Evolutionary conservation across 306 rosid species (phyloP).

Genomic region (Acacia crassicarpa): DNA sequence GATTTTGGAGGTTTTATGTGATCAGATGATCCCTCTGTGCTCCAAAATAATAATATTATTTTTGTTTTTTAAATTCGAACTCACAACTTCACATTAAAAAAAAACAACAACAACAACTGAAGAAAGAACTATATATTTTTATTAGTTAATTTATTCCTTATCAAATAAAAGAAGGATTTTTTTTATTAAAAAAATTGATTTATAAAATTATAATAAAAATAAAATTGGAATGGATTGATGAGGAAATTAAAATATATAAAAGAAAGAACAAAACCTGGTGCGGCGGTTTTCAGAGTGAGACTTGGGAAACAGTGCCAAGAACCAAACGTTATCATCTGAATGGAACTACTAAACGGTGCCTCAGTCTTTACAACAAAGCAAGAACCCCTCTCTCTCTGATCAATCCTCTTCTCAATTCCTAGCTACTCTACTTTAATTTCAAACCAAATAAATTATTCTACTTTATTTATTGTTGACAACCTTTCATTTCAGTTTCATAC

Average conservation of each 20-base stretch:
- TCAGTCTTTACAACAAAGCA: conserved; percentile 28
- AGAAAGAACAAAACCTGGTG: conserved; percentile 42
- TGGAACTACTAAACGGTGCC: conserved; percentile 55
- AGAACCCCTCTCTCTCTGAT: background rate
- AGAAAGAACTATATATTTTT: no score
- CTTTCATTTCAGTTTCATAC: background rate
- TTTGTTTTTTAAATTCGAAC: background rate
- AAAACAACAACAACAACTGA: no score
- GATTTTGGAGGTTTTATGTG: background rate
- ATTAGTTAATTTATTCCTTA: no score
- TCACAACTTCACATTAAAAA: no score
- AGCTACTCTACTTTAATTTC: background rate
- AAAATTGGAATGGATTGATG: background rate
- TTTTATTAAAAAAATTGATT: no score
- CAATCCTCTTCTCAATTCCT: background rate
- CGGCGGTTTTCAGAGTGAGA: conserved; percentile 39
- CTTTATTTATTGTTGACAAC: background rate
- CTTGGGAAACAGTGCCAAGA: conserved; percentile 49
- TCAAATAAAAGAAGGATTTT: no score
- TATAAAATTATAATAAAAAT: background rate
- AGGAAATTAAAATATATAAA: background rate
- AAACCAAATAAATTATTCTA: background rate
- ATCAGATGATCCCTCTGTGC: background rate
- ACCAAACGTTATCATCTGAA: conserved; percentile 48
- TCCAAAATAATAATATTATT: background rate